Evolutionary conservation across 2,329 filamentous ascomycete species (phyloP).

Genomic region (Fusarium oligoseptatum): DNA sequence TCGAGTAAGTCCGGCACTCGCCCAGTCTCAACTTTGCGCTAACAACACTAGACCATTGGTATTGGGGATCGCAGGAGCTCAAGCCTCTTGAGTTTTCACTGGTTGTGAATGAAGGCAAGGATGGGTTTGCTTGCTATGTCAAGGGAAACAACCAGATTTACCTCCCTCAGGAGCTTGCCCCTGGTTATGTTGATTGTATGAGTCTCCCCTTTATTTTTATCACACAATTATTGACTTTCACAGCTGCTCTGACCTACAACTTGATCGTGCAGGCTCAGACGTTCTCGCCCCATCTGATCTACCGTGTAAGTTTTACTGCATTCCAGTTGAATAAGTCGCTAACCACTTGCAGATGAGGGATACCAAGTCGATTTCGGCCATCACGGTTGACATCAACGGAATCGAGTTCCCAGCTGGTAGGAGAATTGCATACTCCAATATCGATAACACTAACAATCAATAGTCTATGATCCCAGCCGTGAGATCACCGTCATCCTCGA

Average conservation of each 20-base stretch:
- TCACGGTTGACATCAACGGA: neutral
- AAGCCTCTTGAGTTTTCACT: conserved; percentile 14
- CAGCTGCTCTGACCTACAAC: neutral
- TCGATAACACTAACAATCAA: neutral
- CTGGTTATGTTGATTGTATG: conserved; percentile 23
- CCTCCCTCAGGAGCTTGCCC: conserved; percentile 10
- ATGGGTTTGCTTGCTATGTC: conserved; percentile 20
- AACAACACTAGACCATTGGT: conserved; percentile 7
- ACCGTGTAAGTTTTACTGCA: neutral
- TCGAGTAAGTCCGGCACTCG: neutral
- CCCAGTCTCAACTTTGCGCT: too few relatives aligned
- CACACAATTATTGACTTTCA: neutral
- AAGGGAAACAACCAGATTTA: conserved; percentile 21
- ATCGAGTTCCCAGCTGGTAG: neutral
- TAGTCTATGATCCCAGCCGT: conserved; percentile 2
- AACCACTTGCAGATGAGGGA: neutral
- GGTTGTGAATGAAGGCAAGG: conserved; percentile 11
- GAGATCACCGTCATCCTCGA: conserved; percentile 17
- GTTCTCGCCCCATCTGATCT: conserved; percentile 2
- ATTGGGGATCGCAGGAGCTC: conserved; percentile 11
- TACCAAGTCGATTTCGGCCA: neutral
- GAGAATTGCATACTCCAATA: neutral
- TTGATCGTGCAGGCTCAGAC: neutral
- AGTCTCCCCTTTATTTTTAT: too few relatives aligned
- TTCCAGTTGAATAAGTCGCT: neutral